Evolutionary conservation across 2,329 filamentous ascomycete species (phyloP).

Genomic region (Aspergillus clavatus): DNA sequence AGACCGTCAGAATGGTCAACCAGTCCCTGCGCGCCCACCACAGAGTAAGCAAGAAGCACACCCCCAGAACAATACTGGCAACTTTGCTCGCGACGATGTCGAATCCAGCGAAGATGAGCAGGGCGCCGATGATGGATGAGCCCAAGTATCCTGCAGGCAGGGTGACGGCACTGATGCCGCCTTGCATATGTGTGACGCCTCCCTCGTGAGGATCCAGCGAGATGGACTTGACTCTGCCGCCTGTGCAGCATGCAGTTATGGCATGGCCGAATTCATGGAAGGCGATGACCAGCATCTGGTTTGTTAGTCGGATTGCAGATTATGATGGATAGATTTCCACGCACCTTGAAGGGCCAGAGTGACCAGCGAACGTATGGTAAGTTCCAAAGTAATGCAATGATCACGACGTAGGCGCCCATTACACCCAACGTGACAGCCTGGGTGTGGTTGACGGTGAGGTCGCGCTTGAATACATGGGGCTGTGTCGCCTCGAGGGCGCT

Average conservation of each 20-base stretch:
- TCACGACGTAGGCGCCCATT: slow-evolving; percentile 66
- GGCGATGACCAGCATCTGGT: slow-evolving; percentile 73
- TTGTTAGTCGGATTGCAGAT: slow-evolving; percentile 1
- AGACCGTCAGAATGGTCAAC: slow-evolving; percentile 67
- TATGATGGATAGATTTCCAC: slow-evolving; percentile 5
- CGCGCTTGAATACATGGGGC: slow-evolving; percentile 45
- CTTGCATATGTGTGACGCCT: slow-evolving; percentile 72
- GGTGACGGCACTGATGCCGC: slow-evolving; percentile 65
- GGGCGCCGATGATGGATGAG: slow-evolving; percentile 68
- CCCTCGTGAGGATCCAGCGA: slow-evolving; percentile 70
- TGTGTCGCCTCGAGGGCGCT: slow-evolving; percentile 19
- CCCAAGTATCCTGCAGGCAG: slow-evolving; percentile 75
- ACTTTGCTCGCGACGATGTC: slow-evolving; percentile 76
- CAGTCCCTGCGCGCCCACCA: slow-evolving; percentile 79
- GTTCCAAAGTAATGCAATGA: slow-evolving; percentile 75
- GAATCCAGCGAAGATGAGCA: slow-evolving; percentile 75
- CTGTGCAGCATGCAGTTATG: slow-evolving; percentile 65
- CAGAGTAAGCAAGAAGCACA: slow-evolving; percentile 70
- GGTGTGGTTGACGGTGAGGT: slow-evolving; percentile 60
- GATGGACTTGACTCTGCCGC: slow-evolving; percentile 69
- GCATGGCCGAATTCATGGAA: slow-evolving; percentile 79
- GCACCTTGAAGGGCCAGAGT: slow-evolving; percentile 75
- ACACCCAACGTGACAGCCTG: slow-evolving; percentile 67
- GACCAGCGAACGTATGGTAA: slow-evolving; percentile 69
- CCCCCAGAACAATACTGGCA: slow-evolving; percentile 67